Evolutionary conservation across 371 early-diverging fungal species (phyloP), one percentile per base, ranked within the genome.

Genomic region (Mucor velutinosus): DNA sequence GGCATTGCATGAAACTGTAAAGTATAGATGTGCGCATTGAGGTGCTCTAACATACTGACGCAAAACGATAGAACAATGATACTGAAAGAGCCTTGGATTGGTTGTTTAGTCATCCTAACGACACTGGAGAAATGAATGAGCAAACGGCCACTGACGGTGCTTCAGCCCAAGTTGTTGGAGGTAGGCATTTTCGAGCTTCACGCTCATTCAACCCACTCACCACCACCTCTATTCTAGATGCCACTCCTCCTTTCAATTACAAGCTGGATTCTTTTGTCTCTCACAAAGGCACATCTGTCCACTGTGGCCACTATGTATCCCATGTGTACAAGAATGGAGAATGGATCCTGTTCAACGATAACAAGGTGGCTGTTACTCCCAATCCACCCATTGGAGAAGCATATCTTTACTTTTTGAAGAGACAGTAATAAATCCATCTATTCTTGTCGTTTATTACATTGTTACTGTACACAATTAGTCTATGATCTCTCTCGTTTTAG

Each of bases 301-400:
- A 96, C 71, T 95, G 94, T 72, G 99, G 99, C 27, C 99, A 99
- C 77, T 99, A 99, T 76, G 95, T 99, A 10, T 89, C 95, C 11
- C 96, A 95, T 68, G 85, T 96, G 45, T 81, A 84, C 62, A 86
- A 89, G 62, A 78, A 85, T 21, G 86, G 80, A 19, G 81, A 85
- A 59, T 99, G 98, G 97, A 84, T 92, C 55, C 78, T 99, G 65
- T 96, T 92, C 80, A 99, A 99, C 74, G 99, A 99, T 78, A 88
- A 95, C 73, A 94, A 93, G 78, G 99, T 97, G 3, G 99, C 92
- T 4, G 82, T 72, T 4, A 83, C 87, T 33, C 83, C 87, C 10
- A 79, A 80, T 49, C 89, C 93, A 1, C 88, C 90, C 25, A 71
- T 86, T n/a, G 89, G 86, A 27, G 90, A 89, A 66, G 93, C 90